Base-by-base conservation (phyloP, 805 yeast species). In the Wickerhamomyces xylosicus region DNA sequence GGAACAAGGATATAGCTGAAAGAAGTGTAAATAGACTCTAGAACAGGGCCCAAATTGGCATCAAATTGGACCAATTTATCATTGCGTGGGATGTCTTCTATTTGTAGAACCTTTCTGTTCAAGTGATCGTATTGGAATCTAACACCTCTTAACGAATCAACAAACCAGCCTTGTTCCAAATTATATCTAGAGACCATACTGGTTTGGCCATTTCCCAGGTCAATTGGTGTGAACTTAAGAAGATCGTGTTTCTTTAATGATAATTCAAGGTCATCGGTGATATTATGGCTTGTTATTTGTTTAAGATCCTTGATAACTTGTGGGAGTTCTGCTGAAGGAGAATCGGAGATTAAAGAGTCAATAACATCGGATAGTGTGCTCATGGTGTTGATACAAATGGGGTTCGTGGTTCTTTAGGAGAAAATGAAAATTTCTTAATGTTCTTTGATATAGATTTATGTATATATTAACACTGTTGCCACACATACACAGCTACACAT, bases 11-110 rank as follows among this genome's bases (percentile, higher is more conserved):
- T 50, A 0, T 69, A 63, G 8, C 53, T 47, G 20, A 77, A 66
- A 4, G 79, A 73, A 2, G 90, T 85, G 54, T 71, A 90, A 50
- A 83, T 85, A 39, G 73, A 77, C 3, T 60, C 54, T 2, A 80
- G 74, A 54, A 89, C 89, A 2, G 42, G 41, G 4, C 37, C 37
- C n/a, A 62, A 44, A 8, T 51, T 48, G 1, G 43, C 44, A 19
- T 50, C 37, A 2, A 49, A 31, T 8, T 47, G 35, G 9, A 33
- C 40, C 21, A 48, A 43, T n/a, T 48, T 44, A 3, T 40, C 47
- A 34, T 46, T 44, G 8, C 47, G 46, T 10, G 49, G 58, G 38
- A 56, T 62, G 1, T 59, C 49, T 44, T 77, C 85, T 27, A 77
- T 49, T 46, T 77, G 83, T 34, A 72, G 64, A 14, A 72, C 77